Base-by-base conservation (phyloP, 805 yeast genomes). In the Ogataea pini region DNA sequence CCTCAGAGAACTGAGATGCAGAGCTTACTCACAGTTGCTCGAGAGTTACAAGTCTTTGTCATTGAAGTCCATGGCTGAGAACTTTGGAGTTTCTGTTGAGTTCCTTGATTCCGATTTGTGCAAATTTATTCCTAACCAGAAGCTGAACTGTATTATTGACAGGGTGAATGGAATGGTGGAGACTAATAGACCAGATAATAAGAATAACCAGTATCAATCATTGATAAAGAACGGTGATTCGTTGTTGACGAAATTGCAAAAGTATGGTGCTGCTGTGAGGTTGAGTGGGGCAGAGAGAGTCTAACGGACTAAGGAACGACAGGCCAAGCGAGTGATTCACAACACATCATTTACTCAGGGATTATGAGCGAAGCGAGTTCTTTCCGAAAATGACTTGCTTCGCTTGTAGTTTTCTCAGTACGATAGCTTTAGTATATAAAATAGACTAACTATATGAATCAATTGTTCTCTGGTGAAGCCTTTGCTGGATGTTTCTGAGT, bases 241-340 rank as follows among this genome's bases (percentile, higher is more conserved):
- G 2, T 75, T 94, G 60, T 80, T 94, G 65, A 92, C 99, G 14
- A 94, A 92, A 68, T 77, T 94, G 63, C 99, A 94, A 68, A 94
- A 91, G 68, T 94, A 92, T 60, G 96, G 96, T 40, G 97, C 98
- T 38, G 97, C 97, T 18, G 98, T 94, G 42, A 87, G 95, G 67
- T 78, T 94, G 60, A 86, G 95, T 63, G 97, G 98, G 41, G 87
- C 96, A 22, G 97, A 90, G 64, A 77, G 82, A 57, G 82, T 79
- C 38, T 65, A 54, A 54, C 16, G 14, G 9, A 12, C 13, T 32
- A 31, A 10, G 27, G 39, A 22, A 22, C 25, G 25, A 22, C 8
- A 8, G 8, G 8, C 8, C 8, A 22, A 22, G 25, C 25, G 25
- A 22, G 25, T 22, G 7, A 22, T 22, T 22, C 8, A 22, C 25